These are phyloP conservation scores for Phytopythium chamaehyphon DNA, from an alignment of 352 stramenopile genomes.

Conservation along the genomic window DNA sequence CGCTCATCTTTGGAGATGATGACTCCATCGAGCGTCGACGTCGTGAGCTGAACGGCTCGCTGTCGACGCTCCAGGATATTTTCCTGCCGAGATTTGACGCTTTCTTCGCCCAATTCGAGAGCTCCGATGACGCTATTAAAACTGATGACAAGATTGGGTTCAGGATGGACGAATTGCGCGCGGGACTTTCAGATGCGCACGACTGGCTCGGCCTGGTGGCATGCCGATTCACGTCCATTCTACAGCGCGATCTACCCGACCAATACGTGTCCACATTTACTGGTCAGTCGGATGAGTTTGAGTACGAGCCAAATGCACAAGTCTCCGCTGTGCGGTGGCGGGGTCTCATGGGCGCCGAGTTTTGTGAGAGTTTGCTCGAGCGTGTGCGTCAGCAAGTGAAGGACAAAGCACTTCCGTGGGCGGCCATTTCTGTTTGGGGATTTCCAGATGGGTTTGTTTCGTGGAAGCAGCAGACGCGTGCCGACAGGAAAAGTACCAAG, in stretches of 20 bases:
- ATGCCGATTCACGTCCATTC: conserved; percentile 47
- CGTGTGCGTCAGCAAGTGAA: conserved; percentile 46
- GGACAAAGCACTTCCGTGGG: conserved; percentile 51
- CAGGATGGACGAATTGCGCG: conserved; percentile 17
- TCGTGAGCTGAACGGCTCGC: conserved; percentile 50
- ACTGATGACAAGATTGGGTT: conserved; percentile 6
- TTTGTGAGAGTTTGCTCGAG: conserved; percentile 50
- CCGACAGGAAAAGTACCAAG: conserved; percentile 13
- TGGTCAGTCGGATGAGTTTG: conserved; percentile 31
- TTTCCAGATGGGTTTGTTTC: conserved; percentile 71
- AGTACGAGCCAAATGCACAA: conserved; percentile 26
- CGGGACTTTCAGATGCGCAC: conserved; percentile 47
- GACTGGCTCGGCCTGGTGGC: conserved; percentile 78
- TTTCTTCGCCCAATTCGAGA: conserved; percentile 25
- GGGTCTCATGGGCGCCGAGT: conserved; percentile 56
- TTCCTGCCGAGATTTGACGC: conserved; percentile 51
- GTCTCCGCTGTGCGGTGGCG: conserved; percentile 66
- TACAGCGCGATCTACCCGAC: conserved; percentile 48
- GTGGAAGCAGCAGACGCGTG: conserved; percentile 44
- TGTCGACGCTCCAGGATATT: conserved; percentile 38
- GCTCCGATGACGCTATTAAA: background rate
- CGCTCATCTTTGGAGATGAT: conserved; percentile 71
- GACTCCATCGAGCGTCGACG: conserved; percentile 54
- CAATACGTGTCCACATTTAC: conserved; percentile 81
- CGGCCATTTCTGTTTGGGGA: conserved; percentile 72